phyloP scores from a whole-genome alignment of 2,329 filamentous ascomycete genomes.

The Balansia obtecta region DNA sequence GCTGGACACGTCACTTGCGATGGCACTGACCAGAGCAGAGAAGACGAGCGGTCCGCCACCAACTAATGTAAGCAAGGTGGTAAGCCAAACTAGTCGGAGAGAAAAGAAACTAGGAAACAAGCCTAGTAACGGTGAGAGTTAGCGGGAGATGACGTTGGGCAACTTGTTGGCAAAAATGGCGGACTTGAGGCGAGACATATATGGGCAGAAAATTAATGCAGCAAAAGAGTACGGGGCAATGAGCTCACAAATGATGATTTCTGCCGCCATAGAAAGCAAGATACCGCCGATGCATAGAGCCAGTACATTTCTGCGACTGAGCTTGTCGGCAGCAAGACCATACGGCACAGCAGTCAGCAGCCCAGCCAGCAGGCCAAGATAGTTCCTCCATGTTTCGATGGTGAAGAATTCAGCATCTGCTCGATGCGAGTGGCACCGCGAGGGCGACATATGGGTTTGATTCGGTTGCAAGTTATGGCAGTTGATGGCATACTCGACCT shows the following conservation, averaged over 20 bases:
- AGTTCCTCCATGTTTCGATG: not conserved
- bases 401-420: not conserved
- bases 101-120: conserved; percentile 1
- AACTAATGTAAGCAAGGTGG: conserved; percentile 1
- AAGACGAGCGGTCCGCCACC: conserved; percentile 4
- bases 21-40: conserved; percentile 1
- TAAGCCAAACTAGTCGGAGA: conserved; percentile 2
- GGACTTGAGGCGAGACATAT: not conserved
- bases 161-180: too few relatives aligned
- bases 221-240: not conserved
- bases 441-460: not conserved
- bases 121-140: not conserved
- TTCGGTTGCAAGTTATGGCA: not conserved
- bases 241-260: conserved; percentile 3
- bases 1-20: conserved; percentile 4
- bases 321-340: conserved; percentile 5
- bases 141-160: too few relatives aligned
- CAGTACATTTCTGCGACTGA: conserved; percentile 4
- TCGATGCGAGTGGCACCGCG: not conserved
- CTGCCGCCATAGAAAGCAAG: conserved; percentile 3
- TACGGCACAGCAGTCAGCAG: conserved; percentile 4
- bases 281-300: conserved; percentile 1
- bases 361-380: not conserved
- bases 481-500: conserved; percentile 2
- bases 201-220: not conserved